Evolutionary conservation across 2,329 filamentous ascomycete genomes (phyloP), one percentile per base, ranked within the genome.

Genomic region (Fusarium oxysporum): DNA sequence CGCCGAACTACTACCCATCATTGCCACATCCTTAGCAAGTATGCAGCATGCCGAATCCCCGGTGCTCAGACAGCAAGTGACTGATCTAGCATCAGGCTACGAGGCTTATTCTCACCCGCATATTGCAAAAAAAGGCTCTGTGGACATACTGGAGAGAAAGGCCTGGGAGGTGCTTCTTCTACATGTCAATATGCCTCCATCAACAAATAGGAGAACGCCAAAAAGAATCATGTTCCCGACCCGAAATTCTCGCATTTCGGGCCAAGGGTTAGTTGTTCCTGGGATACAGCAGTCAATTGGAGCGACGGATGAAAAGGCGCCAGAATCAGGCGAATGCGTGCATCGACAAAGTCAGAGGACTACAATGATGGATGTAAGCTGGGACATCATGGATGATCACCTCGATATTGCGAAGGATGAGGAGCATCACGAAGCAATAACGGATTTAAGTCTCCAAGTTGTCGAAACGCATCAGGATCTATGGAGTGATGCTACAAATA

Each of bases 1-100:
- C 25, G 76, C 76, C 25, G 70, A 65, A 17, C 62, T 81, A 12
- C 51, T 82, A 5, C 70, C 78, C 0, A 68, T 75, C 12, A 80
- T 83, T 44, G 68, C 78, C 13, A 74, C 72, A 16, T 82, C 79
- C 8, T 60, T 83, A 23, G 71, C 78, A 23, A 74, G 80, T 19
- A 78, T 83, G 80, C 75, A 56, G 30, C 67, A 76, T 51, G 80
- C 81, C 16, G 79, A 84, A 66, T 83, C 82, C 10, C 80, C 81
- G 6, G 68, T 64, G 28, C 66, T 82, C 21, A 79, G 80, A 48
- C 77, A 78, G 53, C 81, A 80, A 53, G 57, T 80, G 21, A 44
- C 66, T 7, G 33, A 45, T 41, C 47, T 71, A 41, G 76, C 3
- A 45, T 30, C 28, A 17, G 32, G 28, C 21, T 3, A 32, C 11